Conservation (phyloP, 2,329 filamentous ascomycete species). For the Zymoseptoria pseudotritici region DNA sequence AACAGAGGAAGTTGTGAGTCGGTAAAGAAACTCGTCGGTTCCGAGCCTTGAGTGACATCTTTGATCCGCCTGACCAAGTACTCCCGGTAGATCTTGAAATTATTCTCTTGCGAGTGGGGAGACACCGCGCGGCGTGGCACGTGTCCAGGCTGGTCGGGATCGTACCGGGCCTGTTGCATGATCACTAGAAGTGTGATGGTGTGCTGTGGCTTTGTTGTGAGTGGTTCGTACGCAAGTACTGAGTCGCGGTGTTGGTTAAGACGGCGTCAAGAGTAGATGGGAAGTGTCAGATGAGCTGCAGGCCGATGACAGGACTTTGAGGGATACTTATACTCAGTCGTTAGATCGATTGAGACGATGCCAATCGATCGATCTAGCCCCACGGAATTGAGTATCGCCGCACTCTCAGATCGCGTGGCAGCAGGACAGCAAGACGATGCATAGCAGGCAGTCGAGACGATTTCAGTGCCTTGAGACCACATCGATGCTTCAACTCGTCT, state of each 20-base stretch:
- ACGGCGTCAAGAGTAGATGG: neutral
- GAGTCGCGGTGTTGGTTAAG: neutral
- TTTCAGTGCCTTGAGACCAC: neutral
- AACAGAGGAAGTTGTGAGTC: neutral
- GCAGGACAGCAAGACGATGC: neutral
- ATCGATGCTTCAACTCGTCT: neutral
- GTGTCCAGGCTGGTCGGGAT: neutral
- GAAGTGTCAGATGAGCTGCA: neutral
- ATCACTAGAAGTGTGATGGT: neutral
- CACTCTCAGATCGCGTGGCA: neutral
- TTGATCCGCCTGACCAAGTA: neutral
- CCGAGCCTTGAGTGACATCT: neutral
- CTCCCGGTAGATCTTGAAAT: neutral
- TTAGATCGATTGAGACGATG: neutral
- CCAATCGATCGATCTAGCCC: neutral
- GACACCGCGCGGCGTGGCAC: neutral
- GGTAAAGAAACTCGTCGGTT: neutral
- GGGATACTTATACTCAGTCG: neutral
- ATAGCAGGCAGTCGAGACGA: neutral
- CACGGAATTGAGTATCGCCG: neutral
- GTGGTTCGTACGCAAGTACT: neutral
- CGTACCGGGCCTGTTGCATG: neutral
- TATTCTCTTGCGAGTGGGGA: neutral
- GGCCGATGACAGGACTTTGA: neutral
- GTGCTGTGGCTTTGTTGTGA: neutral